phyloP scores from a whole-genome alignment of 306 rosid species.

The Vicia sativa region DNA sequence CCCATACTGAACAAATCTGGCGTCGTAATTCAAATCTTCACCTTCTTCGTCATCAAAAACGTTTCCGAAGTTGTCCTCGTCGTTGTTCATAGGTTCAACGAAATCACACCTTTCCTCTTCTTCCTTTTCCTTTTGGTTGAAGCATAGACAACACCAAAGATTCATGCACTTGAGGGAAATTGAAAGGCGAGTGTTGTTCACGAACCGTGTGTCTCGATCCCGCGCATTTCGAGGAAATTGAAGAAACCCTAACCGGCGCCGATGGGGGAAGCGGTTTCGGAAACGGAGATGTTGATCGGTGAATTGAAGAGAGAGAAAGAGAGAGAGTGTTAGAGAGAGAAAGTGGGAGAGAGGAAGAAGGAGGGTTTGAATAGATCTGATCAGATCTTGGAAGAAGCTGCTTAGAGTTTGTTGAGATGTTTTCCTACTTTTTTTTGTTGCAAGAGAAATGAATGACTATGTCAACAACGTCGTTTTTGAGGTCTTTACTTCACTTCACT shows the following conservation, averaged over 20 bases:
- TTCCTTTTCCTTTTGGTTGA: constrained; percentile 58
- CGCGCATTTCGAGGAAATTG: constrained; percentile 47
- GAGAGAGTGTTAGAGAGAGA: too few species aligned
- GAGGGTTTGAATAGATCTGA: constrained; percentile 57
- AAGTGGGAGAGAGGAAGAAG: constrained; percentile 3
- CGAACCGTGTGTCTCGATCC: constrained; percentile 62
- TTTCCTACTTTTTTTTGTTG: constrained; percentile 3
- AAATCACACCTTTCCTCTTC: constrained; percentile 38
- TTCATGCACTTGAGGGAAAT: constrained; percentile 61
- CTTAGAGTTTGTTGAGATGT: not conserved
- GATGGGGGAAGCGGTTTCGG: constrained; percentile 4
- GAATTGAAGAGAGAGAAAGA: not conserved
- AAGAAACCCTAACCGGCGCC: constrained; percentile 59
- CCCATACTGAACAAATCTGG: constrained; percentile 28
- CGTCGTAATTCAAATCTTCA: constrained; percentile 39
- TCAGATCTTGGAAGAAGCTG: constrained; percentile 49
- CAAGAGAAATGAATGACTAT: not conserved
- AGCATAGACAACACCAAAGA: constrained; percentile 78
- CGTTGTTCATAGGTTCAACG: constrained; percentile 41
- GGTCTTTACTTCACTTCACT: not conserved
- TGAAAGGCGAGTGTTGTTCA: constrained; percentile 32
- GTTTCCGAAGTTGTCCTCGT: constrained; percentile 47
- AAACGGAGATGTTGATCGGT: constrained; percentile 7
- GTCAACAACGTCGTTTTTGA: constrained; percentile 5
- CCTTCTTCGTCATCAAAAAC: constrained; percentile 18